These are phyloP conservation scores for Pseudogymnoascus sp. DNA, from an alignment of 2,329 filamentous ascomycete genomes.

Conservation along the genomic window DNA sequence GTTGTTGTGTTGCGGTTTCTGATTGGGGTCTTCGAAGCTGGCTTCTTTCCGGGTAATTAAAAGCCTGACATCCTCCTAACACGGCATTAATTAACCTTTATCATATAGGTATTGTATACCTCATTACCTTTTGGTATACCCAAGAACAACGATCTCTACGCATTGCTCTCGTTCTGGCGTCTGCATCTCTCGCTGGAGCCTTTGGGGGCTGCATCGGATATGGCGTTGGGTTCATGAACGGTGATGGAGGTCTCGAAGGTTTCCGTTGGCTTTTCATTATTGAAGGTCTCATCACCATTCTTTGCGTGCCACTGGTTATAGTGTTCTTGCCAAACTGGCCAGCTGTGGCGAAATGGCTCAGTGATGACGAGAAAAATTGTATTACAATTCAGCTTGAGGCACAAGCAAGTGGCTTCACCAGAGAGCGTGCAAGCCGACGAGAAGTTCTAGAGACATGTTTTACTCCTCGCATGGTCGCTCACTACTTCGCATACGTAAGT, in stretches of 20 bases:
- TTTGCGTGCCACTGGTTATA: conserved; percentile 15
- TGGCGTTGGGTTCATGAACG: conserved; percentile 8
- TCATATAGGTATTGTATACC: conserved; percentile 6
- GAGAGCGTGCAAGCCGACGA: conserved; percentile 29
- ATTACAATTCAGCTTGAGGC: not conserved
- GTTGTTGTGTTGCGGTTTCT: conserved; percentile 21
- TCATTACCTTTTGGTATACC: conserved; percentile 10
- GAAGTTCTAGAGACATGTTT: conserved; percentile 33
- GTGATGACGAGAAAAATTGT: conserved; percentile 8
- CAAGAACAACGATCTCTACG: conserved; percentile 2
- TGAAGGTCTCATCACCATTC: conserved; percentile 25
- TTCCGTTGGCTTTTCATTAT: conserved; percentile 33
- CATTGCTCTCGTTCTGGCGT: conserved; percentile 6
- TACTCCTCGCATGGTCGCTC: conserved; percentile 33
- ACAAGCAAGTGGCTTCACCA: conserved; percentile 28
- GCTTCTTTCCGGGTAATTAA: conserved; percentile 43
- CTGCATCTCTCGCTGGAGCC: conserved; percentile 2
- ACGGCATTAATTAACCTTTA: not conserved
- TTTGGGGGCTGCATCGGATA: conserved; percentile 8
- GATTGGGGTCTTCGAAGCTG: conserved; percentile 34
- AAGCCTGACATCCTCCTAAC: too few species aligned
- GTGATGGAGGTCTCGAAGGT: conserved; percentile 1
- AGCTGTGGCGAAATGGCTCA: conserved; percentile 9
- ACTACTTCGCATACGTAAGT: conserved; percentile 30
- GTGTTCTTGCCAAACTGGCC: conserved; percentile 12